Evolutionary conservation across 2,329 filamentous ascomycete species (phyloP), one percentile per base, ranked within the genome.

Genomic region (Fusarium bulbicola): DNA sequence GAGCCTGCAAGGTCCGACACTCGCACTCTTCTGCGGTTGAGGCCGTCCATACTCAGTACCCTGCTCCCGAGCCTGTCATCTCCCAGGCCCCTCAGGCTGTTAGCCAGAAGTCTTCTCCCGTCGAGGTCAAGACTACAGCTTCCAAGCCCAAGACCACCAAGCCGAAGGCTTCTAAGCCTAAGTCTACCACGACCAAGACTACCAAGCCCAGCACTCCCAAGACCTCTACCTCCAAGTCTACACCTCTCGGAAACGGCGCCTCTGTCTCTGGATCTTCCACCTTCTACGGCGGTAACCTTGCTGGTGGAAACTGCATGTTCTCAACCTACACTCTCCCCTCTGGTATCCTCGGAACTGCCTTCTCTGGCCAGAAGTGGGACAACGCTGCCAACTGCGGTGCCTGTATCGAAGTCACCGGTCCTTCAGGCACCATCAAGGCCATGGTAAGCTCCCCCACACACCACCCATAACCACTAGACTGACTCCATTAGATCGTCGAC

Each of bases 261-360:
- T 63, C 72, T 1, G 50, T 68, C 56, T 65, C 76, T 24, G 77
- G 77, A 26, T 64, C 65, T 0, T 79, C 78, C 5, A 89, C 88
- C 52, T 88, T 84, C 73, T 89, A 90, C 75, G 85, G 86, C 37
- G 87, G 88, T 36, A 88, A 89, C 77, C 78, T 90, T 5, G 79
- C 81, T 10, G 90, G 90, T 43, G 91, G 91, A 69, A 86, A 85
- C 66, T 93, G 91, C 81, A 89, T 87, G 18, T 92, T 92, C 84
- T 83, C 84, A 13, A 88, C 85, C 57, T 92, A 92, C 82, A 90
- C 86, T 6, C 82, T 92, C 32, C 90, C 91, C 12, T 83, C 86
- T 16, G 83, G 84, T 18, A 80, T 92, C 63, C 89, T 84, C 74
- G 91, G 91, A 62, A 90, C 90, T 15, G 91, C 91, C 4, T 85